Evolutionary conservation across 192 early-diverging fungal genomes (phyloP).

Genomic region (Podila clonocystis): DNA sequence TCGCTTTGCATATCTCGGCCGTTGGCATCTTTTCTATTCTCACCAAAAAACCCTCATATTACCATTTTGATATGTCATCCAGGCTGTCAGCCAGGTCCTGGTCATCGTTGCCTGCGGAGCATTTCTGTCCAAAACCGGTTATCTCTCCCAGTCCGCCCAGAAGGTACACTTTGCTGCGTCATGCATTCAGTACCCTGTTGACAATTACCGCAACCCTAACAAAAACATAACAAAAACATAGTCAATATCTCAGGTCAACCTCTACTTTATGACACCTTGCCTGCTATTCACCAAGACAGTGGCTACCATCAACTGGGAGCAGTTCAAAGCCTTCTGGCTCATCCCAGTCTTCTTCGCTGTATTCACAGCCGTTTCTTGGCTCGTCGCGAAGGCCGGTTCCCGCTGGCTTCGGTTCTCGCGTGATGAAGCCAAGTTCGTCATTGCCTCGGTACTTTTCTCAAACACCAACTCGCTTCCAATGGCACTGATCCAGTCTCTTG

Average conservation of each 20-base stretch:
- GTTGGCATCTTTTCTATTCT: neutral
- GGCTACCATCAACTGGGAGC: slow-evolving; percentile 67
- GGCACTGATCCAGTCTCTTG: slow-evolving; percentile 70
- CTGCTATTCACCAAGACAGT: slow-evolving; percentile 81
- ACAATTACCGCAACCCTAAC: neutral
- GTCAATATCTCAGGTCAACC: slow-evolving; percentile 66
- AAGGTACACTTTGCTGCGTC: slow-evolving; percentile 14
- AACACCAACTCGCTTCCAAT: slow-evolving; percentile 82
- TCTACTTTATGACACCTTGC: slow-evolving; percentile 79
- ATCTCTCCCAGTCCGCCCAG: slow-evolving; percentile 43
- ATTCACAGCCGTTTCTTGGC: slow-evolving; percentile 48
- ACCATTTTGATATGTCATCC: neutral
- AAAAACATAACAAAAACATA: slow-evolving; percentile 7
- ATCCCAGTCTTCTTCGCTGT: slow-evolving; percentile 63
- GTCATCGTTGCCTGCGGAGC: slow-evolving; percentile 46
- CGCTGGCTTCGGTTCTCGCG: slow-evolving; percentile 51
- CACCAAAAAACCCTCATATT: neutral
- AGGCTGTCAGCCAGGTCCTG: slow-evolving; percentile 51
- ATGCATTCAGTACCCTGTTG: neutral
- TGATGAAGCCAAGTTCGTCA: slow-evolving; percentile 68
- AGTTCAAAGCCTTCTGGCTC: slow-evolving; percentile 78
- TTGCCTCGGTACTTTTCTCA: slow-evolving; percentile 70
- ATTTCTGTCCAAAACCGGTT: slow-evolving; percentile 37
- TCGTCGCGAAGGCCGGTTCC: slow-evolving; percentile 35
- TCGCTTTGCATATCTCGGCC: neutral